Base-by-base conservation (phyloP, 495 filamentous ascomycete genomes). In the Daldinia bambusicola region DNA sequence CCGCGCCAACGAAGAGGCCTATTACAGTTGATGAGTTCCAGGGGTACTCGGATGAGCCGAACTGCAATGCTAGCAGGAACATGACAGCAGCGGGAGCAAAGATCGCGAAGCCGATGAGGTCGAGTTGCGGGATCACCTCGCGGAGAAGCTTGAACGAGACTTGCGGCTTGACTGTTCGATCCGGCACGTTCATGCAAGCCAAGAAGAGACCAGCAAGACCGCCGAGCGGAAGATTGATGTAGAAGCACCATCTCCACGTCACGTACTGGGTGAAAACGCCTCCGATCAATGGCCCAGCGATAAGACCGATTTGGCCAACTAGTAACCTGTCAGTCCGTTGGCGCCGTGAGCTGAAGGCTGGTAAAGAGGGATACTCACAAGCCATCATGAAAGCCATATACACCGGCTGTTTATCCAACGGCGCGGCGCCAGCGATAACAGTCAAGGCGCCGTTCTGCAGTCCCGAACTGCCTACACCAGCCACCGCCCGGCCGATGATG, bases 161-260 rank as follows among this genome's bases (percentile, higher is more conserved):
- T 48, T 59, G 70, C 22, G 67, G 65, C 63, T 75, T 76, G 9
- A 41, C 34, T 9, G 70, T 67, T 37, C 71, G 71, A 22, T 78
- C 78, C 4, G 88, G 88, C 8, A 87, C 77, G 18, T 80, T 71
- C 63, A 87, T 71, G 64, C 88, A 79, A 31, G 83, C 56, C 14
- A 81, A 32, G 10, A 74, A 66, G 7, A 83, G 16, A 6, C 77
- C 82, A 1, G 84, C 80, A 22, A 88, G 55, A 4, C 67, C 87
- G 13, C 88, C 88, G 45, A 90, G 80, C 0, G 88, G 88, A 22
- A 91, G 81, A 71, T 90, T 91, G 61, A 92, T 89, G 69, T 90
- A 90, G 73, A 90, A 90, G 73, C 89, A 84, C 82, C 82, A 84
- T 9, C 80, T 59, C 80, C 80, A 82, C 34, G 65, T 76, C 85